Conservation (phyloP, 116 monocot species). For the Dioscorea cayenensis region DNA sequence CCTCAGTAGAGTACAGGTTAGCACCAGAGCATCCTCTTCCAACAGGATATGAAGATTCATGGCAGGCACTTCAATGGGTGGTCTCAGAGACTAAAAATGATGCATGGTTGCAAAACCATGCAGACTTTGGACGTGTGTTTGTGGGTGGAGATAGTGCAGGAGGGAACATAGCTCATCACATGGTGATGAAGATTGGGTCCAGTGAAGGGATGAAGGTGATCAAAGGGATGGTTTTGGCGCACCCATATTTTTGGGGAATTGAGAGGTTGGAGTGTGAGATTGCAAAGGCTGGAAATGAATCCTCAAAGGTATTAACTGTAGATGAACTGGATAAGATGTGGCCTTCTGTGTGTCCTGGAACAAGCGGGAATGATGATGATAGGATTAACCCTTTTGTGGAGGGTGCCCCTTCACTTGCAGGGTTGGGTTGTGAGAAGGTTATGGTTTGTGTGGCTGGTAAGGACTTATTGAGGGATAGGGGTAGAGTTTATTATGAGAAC, state of each 20-base stretch:
- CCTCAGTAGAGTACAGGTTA: constrained; percentile 5
- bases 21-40: constrained; percentile 9
- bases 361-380: background rate
- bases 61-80: background rate
- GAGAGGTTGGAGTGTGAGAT: background rate
- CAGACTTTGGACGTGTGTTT: background rate
- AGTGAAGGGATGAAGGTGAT: background rate
- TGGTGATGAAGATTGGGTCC: background rate
- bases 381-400: constrained; percentile 22
- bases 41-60: constrained; percentile 1
- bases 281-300: background rate
- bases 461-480: constrained; percentile 16
- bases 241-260: constrained; percentile 3
- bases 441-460: constrained; percentile 31
- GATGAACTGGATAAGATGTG: constrained; percentile 15
- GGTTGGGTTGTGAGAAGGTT: constrained; percentile 21
- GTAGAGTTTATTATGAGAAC: constrained; percentile 20
- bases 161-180: constrained; percentile 7
- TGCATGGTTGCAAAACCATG: background rate
- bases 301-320: background rate
- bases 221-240: background rate
- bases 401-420: constrained; percentile 18
- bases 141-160: constrained; percentile 6
- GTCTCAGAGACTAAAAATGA: background rate
- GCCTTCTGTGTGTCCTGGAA: constrained; percentile 6